These are phyloP conservation scores for Chlamydomonas reinhardtii DNA, from an alignment of 163 green algal genomes.

Conservation along the genomic window DNA sequence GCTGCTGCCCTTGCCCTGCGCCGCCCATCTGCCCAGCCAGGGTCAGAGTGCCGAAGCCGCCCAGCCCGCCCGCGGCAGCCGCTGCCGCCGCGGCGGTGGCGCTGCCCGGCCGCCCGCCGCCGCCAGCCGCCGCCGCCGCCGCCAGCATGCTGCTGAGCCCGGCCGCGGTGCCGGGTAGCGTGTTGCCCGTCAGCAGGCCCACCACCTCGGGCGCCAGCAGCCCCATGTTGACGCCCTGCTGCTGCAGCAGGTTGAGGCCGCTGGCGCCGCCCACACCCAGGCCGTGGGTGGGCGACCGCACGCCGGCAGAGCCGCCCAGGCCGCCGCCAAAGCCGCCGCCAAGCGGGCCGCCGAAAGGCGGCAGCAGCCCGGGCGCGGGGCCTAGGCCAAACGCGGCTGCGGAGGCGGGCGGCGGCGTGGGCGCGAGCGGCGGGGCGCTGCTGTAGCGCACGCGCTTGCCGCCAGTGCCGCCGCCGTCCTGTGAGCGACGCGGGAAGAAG, in stretches of 20 bases:
- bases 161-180: too few species aligned
- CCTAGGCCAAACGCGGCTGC: too few species aligned
- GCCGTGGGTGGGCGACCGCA: background rate
- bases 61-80: too few species aligned
- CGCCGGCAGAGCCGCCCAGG: background rate
- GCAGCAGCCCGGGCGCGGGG: too few species aligned
- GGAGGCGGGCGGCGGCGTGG: too few species aligned
- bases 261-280: background rate
- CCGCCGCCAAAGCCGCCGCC: constrained; percentile 7
- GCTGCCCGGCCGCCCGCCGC: too few species aligned
- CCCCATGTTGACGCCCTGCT: background rate
- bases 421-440: constrained; percentile 11
- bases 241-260: background rate
- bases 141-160: background rate
- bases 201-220: background rate
- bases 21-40: background rate
- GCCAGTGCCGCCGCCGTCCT: too few species aligned
- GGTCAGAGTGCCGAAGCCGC: too few species aligned
- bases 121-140: too few species aligned
- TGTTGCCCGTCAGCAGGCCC: too few species aligned
- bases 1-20: background rate
- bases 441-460: constrained; percentile 20
- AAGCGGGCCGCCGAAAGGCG: background rate
- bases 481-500: background rate
- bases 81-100: too few species aligned